phyloP scores from a whole-genome alignment of 2,329 filamentous ascomycete species.

The Herpotrichia juniperi region DNA sequence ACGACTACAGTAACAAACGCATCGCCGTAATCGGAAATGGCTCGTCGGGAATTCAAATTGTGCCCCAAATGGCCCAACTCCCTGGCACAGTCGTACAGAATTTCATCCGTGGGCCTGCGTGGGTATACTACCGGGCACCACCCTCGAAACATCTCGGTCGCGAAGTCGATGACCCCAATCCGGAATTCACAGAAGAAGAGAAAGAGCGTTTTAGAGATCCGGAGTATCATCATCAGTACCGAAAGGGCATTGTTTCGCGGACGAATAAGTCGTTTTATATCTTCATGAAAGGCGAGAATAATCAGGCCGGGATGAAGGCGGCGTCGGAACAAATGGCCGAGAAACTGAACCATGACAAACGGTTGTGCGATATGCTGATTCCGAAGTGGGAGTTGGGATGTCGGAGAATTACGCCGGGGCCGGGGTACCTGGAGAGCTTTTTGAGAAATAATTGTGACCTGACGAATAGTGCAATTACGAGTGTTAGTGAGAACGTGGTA shows the following conservation, averaged over 20 bases:
- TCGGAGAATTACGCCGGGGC: constrained; percentile 52
- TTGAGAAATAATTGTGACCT: constrained; percentile 50
- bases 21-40: constrained; percentile 14
- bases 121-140: constrained; percentile 45
- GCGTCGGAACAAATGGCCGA: constrained; percentile 43
- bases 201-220: constrained; percentile 48
- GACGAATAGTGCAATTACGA: constrained; percentile 43
- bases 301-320: constrained; percentile 51
- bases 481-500: constrained; percentile 50
- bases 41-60: constrained; percentile 6
- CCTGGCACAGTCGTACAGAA: constrained; percentile 24
- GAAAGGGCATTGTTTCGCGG: constrained; percentile 52
- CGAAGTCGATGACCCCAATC: constrained; percentile 40
- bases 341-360: constrained; percentile 39
- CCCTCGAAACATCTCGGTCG: constrained; percentile 25
- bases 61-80: constrained; percentile 10
- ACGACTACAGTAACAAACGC: constrained; percentile 6
- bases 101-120: constrained; percentile 28
- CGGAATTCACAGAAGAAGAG: constrained; percentile 52
- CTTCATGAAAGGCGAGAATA: constrained; percentile 51
- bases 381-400: constrained; percentile 46
- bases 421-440: constrained; percentile 51
- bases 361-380: constrained; percentile 37
- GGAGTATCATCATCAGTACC: constrained; percentile 53
- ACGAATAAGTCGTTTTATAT: constrained; percentile 56